Evolutionary conservation across 352 stramenopile genomes (phyloP).

Genomic region (Globisporangium megalacanthum): DNA sequence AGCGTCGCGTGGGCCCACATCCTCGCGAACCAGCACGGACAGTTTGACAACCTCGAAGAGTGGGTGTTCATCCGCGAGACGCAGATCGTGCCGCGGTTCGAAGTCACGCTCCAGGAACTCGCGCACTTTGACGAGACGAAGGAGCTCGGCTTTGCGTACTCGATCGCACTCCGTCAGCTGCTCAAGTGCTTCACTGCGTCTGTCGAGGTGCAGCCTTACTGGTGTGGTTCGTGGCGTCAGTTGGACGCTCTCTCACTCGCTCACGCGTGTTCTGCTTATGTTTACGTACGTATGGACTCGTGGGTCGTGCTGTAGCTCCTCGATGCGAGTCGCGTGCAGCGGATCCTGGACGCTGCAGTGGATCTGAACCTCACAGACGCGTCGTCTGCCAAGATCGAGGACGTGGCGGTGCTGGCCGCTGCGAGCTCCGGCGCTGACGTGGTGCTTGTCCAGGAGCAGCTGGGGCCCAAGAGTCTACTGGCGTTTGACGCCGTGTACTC

Average conservation of each 20-base stretch:
- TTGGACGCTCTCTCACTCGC: background rate
- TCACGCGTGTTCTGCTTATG: slow-evolving; percentile 5
- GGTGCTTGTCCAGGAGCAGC: slow-evolving; percentile 57
- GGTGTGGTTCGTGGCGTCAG: background rate
- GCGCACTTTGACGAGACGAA: slow-evolving; percentile 56
- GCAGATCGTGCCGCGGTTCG: slow-evolving; percentile 68
- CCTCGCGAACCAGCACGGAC: slow-evolving; percentile 69
- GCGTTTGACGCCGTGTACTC: slow-evolving; percentile 33
- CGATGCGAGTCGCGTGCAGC: slow-evolving; percentile 38
- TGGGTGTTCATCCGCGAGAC: slow-evolving; percentile 80
- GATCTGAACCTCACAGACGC: slow-evolving; percentile 21
- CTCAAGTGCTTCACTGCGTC: slow-evolving; percentile 80
- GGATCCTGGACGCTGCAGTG: slow-evolving; percentile 32
- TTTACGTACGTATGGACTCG: slow-evolving; percentile 1
- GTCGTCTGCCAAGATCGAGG: slow-evolving; percentile 30
- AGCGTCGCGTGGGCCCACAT: slow-evolving; percentile 81
- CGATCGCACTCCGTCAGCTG: slow-evolving; percentile 66
- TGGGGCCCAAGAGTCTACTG: slow-evolving; percentile 25
- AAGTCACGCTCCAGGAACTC: slow-evolving; percentile 53
- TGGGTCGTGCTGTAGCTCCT: slow-evolving; percentile 27
- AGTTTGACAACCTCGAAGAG: slow-evolving; percentile 84
- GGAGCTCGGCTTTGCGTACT: slow-evolving; percentile 77
- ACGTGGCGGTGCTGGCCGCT: slow-evolving; percentile 44
- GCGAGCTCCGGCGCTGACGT: slow-evolving; percentile 57
- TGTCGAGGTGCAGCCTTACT: slow-evolving; percentile 42